These are phyloP conservation scores for Myotisia sp. DNA, from an alignment of 2,329 filamentous ascomycete genomes.

Conservation along the genomic window DNA sequence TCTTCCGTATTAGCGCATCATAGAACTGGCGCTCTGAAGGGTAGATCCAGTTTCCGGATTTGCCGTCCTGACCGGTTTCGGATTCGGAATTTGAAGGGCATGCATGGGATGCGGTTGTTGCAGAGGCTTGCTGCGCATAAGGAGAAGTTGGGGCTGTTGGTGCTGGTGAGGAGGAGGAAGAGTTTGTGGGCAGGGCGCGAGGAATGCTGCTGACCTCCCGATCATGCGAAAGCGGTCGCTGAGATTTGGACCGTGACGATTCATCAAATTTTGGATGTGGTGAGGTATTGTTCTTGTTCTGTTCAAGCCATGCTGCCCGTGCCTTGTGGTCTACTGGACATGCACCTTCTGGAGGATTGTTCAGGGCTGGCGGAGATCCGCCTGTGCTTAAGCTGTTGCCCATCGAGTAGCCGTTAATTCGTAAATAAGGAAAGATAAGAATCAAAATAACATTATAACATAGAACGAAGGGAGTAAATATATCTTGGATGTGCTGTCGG, in stretches of 20 bases:
- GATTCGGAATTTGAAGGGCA: constrained; percentile 58
- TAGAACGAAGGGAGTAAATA: too few species aligned
- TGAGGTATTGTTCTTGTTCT: constrained; percentile 37
- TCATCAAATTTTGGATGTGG: constrained; percentile 21
- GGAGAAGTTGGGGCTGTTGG: constrained; percentile 19
- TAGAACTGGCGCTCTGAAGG: constrained; percentile 97
- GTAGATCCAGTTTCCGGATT: constrained; percentile 87
- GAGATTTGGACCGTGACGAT: constrained; percentile 17
- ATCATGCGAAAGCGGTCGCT: constrained; percentile 44
- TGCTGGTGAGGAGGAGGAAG: constrained; percentile 10
- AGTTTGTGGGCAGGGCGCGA: constrained; percentile 34
- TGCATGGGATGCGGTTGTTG: constrained; percentile 20
- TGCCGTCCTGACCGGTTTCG: constrained; percentile 56
- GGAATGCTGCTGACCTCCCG: constrained; percentile 72
- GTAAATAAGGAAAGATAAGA: too few species aligned
- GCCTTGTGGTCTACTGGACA: constrained; percentile 89
- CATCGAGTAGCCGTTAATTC: too few species aligned
- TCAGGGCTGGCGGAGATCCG: too few species aligned
- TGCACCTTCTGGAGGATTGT: constrained; percentile 24
- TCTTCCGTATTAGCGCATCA: constrained; percentile 87
- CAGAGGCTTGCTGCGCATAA: constrained; percentile 15
- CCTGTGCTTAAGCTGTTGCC: too few species aligned
- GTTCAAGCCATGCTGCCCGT: constrained; percentile 70
- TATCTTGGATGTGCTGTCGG: too few species aligned
- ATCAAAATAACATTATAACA: too few species aligned